phyloP scores from a whole-genome alignment of 1,284 basidiomycete species.

The Hortiboletus rubellus region DNA sequence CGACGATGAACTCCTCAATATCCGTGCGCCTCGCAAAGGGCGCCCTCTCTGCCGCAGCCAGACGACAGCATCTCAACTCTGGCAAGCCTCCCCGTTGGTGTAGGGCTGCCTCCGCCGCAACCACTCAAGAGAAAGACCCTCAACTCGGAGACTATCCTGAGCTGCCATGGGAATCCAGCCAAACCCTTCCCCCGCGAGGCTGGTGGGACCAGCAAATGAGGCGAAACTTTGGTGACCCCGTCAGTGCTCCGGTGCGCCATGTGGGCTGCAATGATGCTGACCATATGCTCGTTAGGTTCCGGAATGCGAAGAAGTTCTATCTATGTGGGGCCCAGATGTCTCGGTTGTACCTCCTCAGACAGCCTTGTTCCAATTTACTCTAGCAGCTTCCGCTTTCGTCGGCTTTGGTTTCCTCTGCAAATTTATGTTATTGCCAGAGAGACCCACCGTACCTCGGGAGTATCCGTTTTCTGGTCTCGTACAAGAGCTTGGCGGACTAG shows the following conservation, averaged over 20 bases:
- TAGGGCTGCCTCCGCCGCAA: conserved; percentile 17
- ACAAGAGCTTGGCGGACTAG: conserved; percentile 69
- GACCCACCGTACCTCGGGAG: conserved; percentile 62
- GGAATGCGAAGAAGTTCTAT: conserved; percentile 79
- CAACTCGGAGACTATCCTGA: conserved; percentile 77
- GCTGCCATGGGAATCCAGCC: conserved; percentile 70
- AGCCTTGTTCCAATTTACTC: conserved; percentile 62
- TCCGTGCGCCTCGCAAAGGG: conserved; percentile 20
- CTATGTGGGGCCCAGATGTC: conserved; percentile 88
- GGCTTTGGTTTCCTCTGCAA: conserved; percentile 58
- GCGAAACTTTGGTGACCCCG: conserved; percentile 83
- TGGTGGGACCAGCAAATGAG: conserved; percentile 85
- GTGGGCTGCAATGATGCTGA: conserved; percentile 12
- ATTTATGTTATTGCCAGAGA: conserved; percentile 52
- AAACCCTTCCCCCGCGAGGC: conserved; percentile 65
- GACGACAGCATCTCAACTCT: not conserved
- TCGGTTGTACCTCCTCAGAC: conserved; percentile 54
- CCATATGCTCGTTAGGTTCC: conserved; percentile 57
- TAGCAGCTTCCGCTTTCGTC: conserved; percentile 62
- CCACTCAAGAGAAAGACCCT: conserved; percentile 52
- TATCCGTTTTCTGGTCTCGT: conserved; percentile 75
- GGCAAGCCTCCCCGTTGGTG: conserved; percentile 10
- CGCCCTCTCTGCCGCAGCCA: conserved; percentile 6
- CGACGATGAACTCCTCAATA: conserved; percentile 15
- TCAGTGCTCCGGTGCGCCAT: conserved; percentile 39